phyloP scores from a whole-genome alignment of 108 stramenopile species.

The Cyclotella atomus region DNA sequence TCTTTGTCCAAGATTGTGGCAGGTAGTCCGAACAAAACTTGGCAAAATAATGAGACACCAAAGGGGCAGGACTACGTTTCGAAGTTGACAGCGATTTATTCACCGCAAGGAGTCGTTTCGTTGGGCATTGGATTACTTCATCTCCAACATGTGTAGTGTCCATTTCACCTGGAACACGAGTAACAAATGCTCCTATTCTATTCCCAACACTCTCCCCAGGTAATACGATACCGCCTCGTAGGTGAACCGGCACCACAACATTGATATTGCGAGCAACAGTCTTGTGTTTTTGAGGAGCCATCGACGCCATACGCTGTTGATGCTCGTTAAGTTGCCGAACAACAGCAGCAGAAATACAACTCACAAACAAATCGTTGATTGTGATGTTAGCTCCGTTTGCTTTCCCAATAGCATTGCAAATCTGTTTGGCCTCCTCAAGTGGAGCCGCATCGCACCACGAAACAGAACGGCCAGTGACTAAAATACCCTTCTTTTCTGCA shows the following conservation, averaged over 20 bases:
- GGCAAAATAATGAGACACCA: slow-evolving; percentile 62
- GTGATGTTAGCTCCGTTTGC: slow-evolving; percentile 53
- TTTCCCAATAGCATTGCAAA: slow-evolving; percentile 47
- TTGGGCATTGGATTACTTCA: slow-evolving; percentile 15
- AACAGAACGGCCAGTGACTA: slow-evolving; percentile 51
- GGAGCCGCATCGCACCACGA: slow-evolving; percentile 76
- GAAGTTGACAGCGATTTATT: slow-evolving; percentile 52
- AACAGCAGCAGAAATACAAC: slow-evolving; percentile 72
- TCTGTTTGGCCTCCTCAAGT: slow-evolving; percentile 74
- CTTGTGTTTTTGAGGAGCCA: slow-evolving; percentile 21
- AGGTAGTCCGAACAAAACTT: slow-evolving; percentile 46
- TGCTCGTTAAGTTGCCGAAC: slow-evolving; percentile 68
- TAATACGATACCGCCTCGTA: slow-evolving; percentile 75
- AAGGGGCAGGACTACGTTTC: slow-evolving; percentile 73
- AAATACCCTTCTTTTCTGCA: slow-evolving; percentile 31
- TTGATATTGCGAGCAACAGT: slow-evolving; percentile 48
- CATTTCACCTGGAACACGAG: slow-evolving; percentile 66
- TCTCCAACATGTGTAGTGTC: slow-evolving; percentile 28
- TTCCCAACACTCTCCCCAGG: slow-evolving; percentile 84
- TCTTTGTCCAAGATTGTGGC: slow-evolving; percentile 47
- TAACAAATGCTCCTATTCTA: slow-evolving; percentile 83
- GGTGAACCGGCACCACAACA: slow-evolving; percentile 81
- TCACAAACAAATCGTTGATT: slow-evolving; percentile 86
- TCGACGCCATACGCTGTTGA: slow-evolving; percentile 28
- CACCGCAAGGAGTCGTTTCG: slow-evolving; percentile 64